These are phyloP conservation scores for Ceratopteris richardii DNA, from an alignment of 75 land plant species.

Conservation along the genomic window DNA sequence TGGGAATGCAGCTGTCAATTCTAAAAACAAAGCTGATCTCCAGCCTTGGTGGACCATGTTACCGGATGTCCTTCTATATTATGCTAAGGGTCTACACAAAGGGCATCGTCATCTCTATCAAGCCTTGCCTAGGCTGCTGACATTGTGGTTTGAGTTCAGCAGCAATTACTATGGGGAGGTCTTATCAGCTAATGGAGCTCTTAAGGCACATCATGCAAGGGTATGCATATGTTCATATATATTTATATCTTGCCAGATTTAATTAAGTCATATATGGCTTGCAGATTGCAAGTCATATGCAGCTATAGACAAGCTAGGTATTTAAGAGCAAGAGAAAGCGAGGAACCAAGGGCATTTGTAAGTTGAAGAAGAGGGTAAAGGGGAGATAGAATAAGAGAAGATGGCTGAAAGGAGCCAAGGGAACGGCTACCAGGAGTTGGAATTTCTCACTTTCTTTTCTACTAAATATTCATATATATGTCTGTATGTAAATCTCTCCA, in stretches of 20 bases:
- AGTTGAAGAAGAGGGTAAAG: no score
- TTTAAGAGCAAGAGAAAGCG: no score
- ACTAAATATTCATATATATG: no score
- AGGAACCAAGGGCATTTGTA: no score
- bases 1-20: slow-evolving; percentile 10
- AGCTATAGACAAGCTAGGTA: no score
- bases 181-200: slow-evolving; percentile 34
- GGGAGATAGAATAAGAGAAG: no score
- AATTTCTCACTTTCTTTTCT: no score
- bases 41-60: slow-evolving; percentile 86
- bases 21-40: slow-evolving; percentile 37
- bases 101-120: slow-evolving; percentile 91
- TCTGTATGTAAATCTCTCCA: no score
- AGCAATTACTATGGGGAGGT: slow-evolving; percentile 48
- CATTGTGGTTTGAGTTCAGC: slow-evolving; percentile 99
- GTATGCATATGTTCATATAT: slow-evolving; percentile 21
- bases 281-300: no score
- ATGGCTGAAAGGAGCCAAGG: no score
- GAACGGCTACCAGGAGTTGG: no score
- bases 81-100: slow-evolving; percentile 95
- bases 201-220: slow-evolving; percentile 58
- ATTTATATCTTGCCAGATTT: neutral
- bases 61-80: slow-evolving; percentile 77
- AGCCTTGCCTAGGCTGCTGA: slow-evolving; percentile 90
- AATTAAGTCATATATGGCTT: neutral